phyloP scores from a whole-genome alignment of 2,329 filamentous ascomycete genomes.

The Trichophyton benhamiae region DNA sequence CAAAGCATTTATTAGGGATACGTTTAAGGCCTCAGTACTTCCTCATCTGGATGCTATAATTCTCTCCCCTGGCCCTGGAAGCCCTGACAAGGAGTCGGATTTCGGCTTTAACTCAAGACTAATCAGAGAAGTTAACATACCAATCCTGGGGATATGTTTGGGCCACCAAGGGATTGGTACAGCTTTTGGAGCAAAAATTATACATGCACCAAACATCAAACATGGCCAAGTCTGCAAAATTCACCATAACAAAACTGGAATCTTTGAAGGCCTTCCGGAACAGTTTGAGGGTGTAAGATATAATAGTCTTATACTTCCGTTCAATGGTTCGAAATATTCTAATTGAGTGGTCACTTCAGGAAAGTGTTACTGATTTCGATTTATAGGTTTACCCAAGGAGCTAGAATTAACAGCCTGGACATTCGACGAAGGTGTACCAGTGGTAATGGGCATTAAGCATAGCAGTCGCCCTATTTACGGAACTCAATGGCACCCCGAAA shows the following conservation, averaged over 20 bases:
- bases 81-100: slow-evolving; percentile 58
- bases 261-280: slow-evolving; percentile 49
- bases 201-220: slow-evolving; percentile 56
- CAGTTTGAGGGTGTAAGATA: slow-evolving; percentile 12
- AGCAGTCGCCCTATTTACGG: slow-evolving; percentile 10
- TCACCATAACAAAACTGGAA: slow-evolving; percentile 45
- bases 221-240: slow-evolving; percentile 71
- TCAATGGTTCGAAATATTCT: slow-evolving; percentile 5
- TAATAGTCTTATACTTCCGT: slow-evolving; percentile 11
- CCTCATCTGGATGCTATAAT: slow-evolving; percentile 69
- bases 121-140: slow-evolving; percentile 57
- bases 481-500: slow-evolving; percentile 13
- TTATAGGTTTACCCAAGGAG: slow-evolving; percentile 9
- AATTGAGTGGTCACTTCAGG: neutral
- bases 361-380: neutral
- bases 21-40: slow-evolving; percentile 37
- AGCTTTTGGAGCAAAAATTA: slow-evolving; percentile 54
- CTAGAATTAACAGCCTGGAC: slow-evolving; percentile 11
- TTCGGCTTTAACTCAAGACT: slow-evolving; percentile 69
- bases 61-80: slow-evolving; percentile 80
- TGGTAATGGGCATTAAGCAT: slow-evolving; percentile 12
- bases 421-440: slow-evolving; percentile 10
- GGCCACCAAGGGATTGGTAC: slow-evolving; percentile 74
- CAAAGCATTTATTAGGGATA: slow-evolving; percentile 7
- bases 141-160: slow-evolving; percentile 77